A percentile compares a stretch with the other conserved stretches of the same genome.
Evolutionary conservation across 805 yeast species (phyloP).

Genomic region (Sporopachydermia lactativora): DNA sequence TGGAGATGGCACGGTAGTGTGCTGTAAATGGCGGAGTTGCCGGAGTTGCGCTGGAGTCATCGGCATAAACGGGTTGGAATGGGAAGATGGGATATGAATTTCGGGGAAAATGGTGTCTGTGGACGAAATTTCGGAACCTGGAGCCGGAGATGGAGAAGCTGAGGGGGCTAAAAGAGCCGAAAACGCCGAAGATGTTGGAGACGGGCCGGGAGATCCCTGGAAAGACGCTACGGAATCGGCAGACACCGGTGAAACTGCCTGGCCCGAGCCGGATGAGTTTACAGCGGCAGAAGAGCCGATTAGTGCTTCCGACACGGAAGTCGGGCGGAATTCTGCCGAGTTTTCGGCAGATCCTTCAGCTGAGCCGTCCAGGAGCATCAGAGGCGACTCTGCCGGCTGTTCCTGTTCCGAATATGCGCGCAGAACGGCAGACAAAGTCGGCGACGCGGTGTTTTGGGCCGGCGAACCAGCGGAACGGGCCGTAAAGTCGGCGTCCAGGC

Average conservation of each 20-base stretch:
- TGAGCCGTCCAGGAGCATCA: too few species aligned
- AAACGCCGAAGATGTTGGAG: too few species aligned
- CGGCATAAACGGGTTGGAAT: constrained; percentile 6
- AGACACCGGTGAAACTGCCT: too few species aligned
- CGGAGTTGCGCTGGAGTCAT: constrained; percentile 4
- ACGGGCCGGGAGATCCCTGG: too few species aligned
- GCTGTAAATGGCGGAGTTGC: background rate
- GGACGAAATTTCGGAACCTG: background rate
- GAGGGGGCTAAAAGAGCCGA: background rate
- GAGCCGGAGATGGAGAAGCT: background rate
- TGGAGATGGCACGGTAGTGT: background rate
- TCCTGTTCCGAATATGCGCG: too few species aligned
- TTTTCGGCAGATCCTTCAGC: too few species aligned
- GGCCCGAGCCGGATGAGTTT: too few species aligned
- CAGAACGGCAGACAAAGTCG: background rate
- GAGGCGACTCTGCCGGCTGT: too few species aligned
- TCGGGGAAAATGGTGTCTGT: background rate
- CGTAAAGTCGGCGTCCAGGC: background rate
- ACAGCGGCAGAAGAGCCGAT: too few species aligned
- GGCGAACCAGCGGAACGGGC: background rate
- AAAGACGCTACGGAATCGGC: too few species aligned
- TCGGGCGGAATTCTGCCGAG: too few species aligned
- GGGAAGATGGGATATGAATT: background rate
- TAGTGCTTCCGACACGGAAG: too few species aligned
- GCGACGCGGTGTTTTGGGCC: background rate